Conservation (phyloP, 345 rosid genomes). For the Trapa incisa region DNA sequence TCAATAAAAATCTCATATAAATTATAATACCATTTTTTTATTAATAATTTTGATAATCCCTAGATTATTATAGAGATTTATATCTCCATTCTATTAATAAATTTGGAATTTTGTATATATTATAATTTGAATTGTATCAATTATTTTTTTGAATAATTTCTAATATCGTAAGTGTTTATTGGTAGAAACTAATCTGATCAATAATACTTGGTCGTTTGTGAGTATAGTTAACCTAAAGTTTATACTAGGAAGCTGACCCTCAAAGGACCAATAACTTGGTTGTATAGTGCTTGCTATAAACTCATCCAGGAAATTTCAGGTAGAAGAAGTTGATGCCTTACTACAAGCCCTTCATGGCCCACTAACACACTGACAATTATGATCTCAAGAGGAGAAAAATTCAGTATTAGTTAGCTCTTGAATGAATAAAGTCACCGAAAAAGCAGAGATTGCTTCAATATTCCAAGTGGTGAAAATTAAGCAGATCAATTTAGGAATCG, state of each 20-base stretch:
- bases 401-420: constrained; percentile 26
- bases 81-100: no score
- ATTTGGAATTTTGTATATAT: no score
- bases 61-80: no score
- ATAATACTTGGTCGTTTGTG: no score
- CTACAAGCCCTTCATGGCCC: constrained; percentile 8
- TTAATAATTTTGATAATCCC: no score
- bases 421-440: neutral
- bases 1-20: no score
- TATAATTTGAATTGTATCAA: no score
- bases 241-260: neutral
- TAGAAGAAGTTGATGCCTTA: constrained; percentile 11
- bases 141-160: no score
- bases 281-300: constrained; percentile 25
- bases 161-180: no score
- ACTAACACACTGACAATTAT: constrained; percentile 37
- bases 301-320: constrained; percentile 39
- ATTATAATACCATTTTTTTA: no score
- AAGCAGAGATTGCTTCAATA: neutral
- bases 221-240: neutral
- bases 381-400: constrained; percentile 49
- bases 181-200: no score
- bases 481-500: neutral
- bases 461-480: neutral
- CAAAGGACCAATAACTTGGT: neutral